Evolutionary conservation across 2,329 filamentous ascomycete genomes (phyloP).

Genomic region (Fusarium tupiense): DNA sequence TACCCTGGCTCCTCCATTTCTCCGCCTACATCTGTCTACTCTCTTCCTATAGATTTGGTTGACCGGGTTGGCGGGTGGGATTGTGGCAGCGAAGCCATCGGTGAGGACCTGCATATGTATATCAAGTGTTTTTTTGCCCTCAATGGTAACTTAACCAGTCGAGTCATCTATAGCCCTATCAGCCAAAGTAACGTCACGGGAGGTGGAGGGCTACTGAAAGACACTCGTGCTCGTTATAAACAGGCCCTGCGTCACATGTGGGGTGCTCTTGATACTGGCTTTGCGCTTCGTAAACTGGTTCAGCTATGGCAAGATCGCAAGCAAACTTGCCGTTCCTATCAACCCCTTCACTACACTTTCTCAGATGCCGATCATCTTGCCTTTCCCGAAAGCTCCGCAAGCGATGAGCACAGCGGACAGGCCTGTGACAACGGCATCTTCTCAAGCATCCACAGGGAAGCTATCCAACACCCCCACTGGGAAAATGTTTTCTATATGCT

Average conservation of each 20-base stretch:
- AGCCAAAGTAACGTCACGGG: slow-evolving; percentile 78
- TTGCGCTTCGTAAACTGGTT: slow-evolving; percentile 66
- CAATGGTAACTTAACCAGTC: slow-evolving; percentile 72
- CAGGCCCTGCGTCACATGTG: slow-evolving; percentile 81
- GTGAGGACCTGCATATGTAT: slow-evolving; percentile 82
- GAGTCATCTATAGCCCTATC: slow-evolving; percentile 73
- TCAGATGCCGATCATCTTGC: slow-evolving; percentile 58
- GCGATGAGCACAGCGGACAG: slow-evolving; percentile 52
- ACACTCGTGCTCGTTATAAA: slow-evolving; percentile 73
- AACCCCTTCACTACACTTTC: slow-evolving; percentile 62
- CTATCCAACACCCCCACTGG: slow-evolving; percentile 62
- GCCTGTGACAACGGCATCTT: slow-evolving; percentile 62
- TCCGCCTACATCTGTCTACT: slow-evolving; percentile 79
- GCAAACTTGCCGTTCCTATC: slow-evolving; percentile 63
- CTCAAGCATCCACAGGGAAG: slow-evolving; percentile 63
- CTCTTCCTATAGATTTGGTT: slow-evolving; percentile 71
- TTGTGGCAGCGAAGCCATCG: slow-evolving; percentile 74
- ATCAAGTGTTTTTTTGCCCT: slow-evolving; percentile 81
- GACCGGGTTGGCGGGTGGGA: slow-evolving; percentile 79
- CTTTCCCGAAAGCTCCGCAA: slow-evolving; percentile 57
- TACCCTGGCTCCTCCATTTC: slow-evolving; percentile 71
- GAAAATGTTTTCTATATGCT: slow-evolving; percentile 66
- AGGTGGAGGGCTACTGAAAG: slow-evolving; percentile 62
- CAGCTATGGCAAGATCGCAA: slow-evolving; percentile 68
- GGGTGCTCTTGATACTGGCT: slow-evolving; percentile 76